These are phyloP conservation scores for Suillus fuscotomentosus DNA, from an alignment of 768 basidiomycete species.

Conservation along the genomic window DNA sequence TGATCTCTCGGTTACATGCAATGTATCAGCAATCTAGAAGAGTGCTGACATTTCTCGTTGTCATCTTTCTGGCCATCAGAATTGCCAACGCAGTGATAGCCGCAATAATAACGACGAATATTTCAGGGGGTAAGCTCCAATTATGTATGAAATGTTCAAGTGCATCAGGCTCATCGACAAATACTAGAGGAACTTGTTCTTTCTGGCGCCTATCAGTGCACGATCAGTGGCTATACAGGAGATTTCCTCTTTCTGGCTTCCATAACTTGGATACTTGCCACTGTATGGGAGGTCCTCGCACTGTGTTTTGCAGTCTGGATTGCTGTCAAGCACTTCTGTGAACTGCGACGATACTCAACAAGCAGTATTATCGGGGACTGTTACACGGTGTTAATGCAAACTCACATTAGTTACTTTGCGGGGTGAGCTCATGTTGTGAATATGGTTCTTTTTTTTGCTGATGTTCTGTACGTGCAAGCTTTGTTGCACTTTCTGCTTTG, in stretches of 20 bases:
- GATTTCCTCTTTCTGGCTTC: not conserved
- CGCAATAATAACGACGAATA: not conserved
- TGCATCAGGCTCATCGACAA: not conserved
- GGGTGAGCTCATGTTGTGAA: not conserved
- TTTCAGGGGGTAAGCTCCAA: not conserved
- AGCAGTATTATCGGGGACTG: not conserved
- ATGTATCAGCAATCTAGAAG: not conserved
- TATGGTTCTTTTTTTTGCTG: not conserved
- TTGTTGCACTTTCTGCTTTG: not conserved
- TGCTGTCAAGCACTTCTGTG: not conserved
- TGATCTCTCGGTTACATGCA: not conserved
- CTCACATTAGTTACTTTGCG: not conserved
- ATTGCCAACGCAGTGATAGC: not conserved
- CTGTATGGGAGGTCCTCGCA: not conserved
- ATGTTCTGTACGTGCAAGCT: not conserved
- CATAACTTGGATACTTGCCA: not conserved
- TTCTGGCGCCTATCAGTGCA: not conserved
- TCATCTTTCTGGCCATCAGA: not conserved
- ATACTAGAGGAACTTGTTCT: not conserved
- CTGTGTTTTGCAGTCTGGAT: not conserved
- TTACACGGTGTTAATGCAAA: not conserved
- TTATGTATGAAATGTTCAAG: not conserved
- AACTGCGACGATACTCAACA: not conserved
- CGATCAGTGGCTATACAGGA: fast-evolving
- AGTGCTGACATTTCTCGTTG: not conserved